Conservation (phyloP, 2,329 filamentous ascomycete species). For the Fusarium tricinctum region DNA sequence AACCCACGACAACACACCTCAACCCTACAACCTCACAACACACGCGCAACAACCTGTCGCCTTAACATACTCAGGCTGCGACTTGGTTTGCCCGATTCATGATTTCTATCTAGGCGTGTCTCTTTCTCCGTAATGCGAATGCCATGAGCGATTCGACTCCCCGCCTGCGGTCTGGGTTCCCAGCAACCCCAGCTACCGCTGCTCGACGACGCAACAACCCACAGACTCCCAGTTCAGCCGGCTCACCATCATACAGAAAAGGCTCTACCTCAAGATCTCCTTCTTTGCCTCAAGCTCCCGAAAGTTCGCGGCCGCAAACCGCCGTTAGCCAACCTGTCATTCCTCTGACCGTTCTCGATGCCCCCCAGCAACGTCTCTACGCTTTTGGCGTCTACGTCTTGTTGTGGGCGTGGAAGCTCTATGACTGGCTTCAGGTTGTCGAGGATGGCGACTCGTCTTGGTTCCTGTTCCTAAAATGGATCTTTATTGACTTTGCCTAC, state of each 20-base stretch:
- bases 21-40: constrained; percentile 29
- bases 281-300: constrained; percentile 63
- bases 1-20: constrained; percentile 23
- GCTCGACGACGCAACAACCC: constrained; percentile 54
- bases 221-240: constrained; percentile 53
- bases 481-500: constrained; percentile 85
- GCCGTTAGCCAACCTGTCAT: constrained; percentile 74
- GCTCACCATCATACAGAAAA: constrained; percentile 51
- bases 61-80: constrained; percentile 18
- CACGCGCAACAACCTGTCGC: constrained; percentile 34
- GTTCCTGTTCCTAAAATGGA: constrained; percentile 94
- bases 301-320: constrained; percentile 52
- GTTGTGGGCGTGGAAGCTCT: constrained; percentile 85
- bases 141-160: constrained; percentile 84
- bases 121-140: constrained; percentile 73
- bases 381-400: constrained; percentile 82
- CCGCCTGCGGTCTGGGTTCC: constrained; percentile 85
- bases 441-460: constrained; percentile 90
- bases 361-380: constrained; percentile 91
- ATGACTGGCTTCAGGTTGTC: constrained; percentile 84
- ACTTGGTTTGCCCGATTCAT: constrained; percentile 30
- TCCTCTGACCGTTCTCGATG: constrained; percentile 84
- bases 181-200: constrained; percentile 75
- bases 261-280: constrained; percentile 52
- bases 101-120: constrained; percentile 36